phyloP scores from a whole-genome alignment of 202 grass and related monocot genomes.

The Cymbopogon flexuosus region DNA sequence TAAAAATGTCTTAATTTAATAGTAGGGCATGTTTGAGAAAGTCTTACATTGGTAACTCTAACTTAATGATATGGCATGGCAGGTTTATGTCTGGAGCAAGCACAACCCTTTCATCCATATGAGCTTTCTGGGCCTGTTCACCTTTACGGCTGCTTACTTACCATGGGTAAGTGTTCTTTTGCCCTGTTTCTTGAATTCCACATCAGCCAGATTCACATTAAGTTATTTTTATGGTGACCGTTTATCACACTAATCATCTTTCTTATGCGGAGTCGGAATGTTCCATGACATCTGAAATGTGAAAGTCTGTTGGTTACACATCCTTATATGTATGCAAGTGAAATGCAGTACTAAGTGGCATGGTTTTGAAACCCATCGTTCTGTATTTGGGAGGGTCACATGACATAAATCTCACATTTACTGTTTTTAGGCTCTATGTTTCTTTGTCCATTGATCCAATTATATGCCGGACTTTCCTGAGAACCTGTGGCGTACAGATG shows the following conservation, averaged over 20 bases:
- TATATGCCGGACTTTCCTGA: background rate
- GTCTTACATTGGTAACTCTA: background rate
- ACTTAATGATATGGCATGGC: conserved; percentile 16
- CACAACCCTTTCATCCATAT: conserved; percentile 97
- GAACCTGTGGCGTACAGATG: background rate
- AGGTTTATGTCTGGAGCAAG: conserved; percentile 99
- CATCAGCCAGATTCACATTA: conserved; percentile 3
- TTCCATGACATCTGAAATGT: conserved; percentile 20
- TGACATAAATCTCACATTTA: background rate
- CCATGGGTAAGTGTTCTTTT: conserved; percentile 64
- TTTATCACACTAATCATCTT: background rate
- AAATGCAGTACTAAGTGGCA: background rate
- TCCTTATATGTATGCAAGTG: background rate
- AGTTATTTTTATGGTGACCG: conserved; percentile 1
- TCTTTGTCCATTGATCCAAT: background rate
- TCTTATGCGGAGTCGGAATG: background rate
- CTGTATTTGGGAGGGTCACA: no score
- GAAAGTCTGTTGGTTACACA: background rate
- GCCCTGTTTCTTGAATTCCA: background rate
- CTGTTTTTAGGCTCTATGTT: background rate
- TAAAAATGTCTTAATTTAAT: background rate
- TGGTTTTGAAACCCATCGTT: background rate
- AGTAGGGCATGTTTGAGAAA: background rate
- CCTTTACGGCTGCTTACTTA: conserved; percentile 94
- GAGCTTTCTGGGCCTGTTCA: conserved; percentile 98